Percentiles rank a stretch among this genome's conserved stretches.
These are phyloP conservation scores for Trifolium subterraneum DNA, from an alignment of 306 rosid genomes.

Conservation along the genomic window DNA sequence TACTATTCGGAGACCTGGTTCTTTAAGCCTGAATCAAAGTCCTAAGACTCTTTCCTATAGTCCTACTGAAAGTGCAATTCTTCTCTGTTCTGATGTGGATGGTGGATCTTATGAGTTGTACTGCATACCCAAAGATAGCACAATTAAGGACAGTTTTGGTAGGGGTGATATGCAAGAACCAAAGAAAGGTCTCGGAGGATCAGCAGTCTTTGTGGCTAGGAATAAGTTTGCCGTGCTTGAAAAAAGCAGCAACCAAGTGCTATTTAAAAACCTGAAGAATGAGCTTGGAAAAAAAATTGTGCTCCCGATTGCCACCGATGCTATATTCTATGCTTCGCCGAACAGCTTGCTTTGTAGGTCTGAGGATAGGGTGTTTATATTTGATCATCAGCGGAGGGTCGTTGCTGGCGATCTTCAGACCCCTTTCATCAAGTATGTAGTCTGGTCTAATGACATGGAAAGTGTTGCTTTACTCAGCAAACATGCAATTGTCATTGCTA, in stretches of 20 bases:
- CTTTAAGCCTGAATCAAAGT: constrained; percentile 75
- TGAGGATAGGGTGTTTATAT: constrained; percentile 81
- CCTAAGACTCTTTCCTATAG: constrained; percentile 89
- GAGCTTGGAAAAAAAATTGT: constrained; percentile 74
- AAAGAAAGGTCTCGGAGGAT: constrained; percentile 90
- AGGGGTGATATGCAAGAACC: constrained; percentile 90
- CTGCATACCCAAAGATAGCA: constrained; percentile 63
- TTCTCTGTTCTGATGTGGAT: constrained; percentile 85
- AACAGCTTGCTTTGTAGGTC: constrained; percentile 85
- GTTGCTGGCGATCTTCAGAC: constrained; percentile 85
- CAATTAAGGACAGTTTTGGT: constrained; percentile 59
- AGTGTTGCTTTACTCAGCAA: constrained; percentile 93
- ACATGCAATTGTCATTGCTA: constrained; percentile 86
- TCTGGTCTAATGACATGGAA: constrained; percentile 92
- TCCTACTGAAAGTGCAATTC: constrained; percentile 86
- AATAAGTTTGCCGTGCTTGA: constrained; percentile 94
- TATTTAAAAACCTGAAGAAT: constrained; percentile 73
- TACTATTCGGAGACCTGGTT: constrained; percentile 87
- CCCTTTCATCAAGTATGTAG: constrained; percentile 81
- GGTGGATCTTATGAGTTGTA: constrained; percentile 93
- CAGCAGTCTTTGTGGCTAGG: constrained; percentile 90
- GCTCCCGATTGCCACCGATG: constrained; percentile 78
- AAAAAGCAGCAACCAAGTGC: constrained; percentile 73
- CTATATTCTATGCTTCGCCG: constrained; percentile 89
- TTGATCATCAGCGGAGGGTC: constrained; percentile 82